Evolutionary conservation across 257 asterid species (phyloP), one percentile per base, ranked within the genome.

Genomic region (Gentiana macrophylla): DNA sequence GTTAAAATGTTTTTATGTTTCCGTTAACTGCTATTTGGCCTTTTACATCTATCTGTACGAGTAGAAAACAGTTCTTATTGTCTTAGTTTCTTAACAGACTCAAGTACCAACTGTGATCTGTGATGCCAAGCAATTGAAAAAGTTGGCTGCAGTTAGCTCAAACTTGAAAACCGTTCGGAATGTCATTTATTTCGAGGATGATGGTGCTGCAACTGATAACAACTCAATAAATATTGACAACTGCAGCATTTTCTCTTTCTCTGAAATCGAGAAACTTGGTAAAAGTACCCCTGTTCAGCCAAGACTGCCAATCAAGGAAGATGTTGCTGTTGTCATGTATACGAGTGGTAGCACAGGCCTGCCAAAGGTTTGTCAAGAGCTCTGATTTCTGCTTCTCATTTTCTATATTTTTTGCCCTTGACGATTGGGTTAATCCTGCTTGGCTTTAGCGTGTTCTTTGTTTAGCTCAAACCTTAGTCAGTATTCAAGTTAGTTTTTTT

Each of bases 311-410:
- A 71, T 65, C 66, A 89, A 85, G 74, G 78, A 79, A 67, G 97
- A 89, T 69, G 72, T 75, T 70, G 97, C 95, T 64, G 92, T 89
- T 64, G 77, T 89, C 64, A 89, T 89, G 97, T 89, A 81, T 77
- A 85, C 97, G n/a, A 89, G 95, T 79, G 97, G 97, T 68, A 89
- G 97, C 64, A 85, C 97, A 52, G 94, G 95, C 78, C 72, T 83
- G 56, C 97, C 97, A 54, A 89, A 89, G 97, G 97, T 89, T 51
- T 54, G 73, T 51, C 63, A 46, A 37, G 41, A 49, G 37, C 55
- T 38, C 43, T 37, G 35, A 38, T 62, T 60, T 50, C 24, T 41
- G 55, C 2, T 10, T 34, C 36, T 56, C 12, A n/a, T 8, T 2
- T 44, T 12, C 1, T 1, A 5, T 7, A 12, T 37, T n/a, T 13